Conservation (phyloP, 495 filamentous ascomycete genomes). For the Aspergillus carlsbadensis region DNA sequence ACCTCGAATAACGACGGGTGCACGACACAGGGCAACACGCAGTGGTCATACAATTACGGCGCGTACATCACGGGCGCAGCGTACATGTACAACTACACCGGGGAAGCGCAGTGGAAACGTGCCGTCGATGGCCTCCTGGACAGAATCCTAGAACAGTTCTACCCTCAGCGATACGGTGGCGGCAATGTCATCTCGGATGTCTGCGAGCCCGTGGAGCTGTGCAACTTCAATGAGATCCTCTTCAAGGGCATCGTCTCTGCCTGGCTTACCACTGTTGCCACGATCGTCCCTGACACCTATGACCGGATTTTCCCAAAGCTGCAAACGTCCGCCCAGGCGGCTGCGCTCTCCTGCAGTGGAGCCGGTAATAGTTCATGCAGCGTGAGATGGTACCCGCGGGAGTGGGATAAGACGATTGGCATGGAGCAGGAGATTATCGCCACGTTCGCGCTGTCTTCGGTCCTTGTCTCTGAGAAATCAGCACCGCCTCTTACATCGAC, state of each 20-base stretch:
- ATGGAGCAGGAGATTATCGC: constrained; percentile 54
- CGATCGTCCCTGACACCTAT: constrained; percentile 62
- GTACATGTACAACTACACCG: constrained; percentile 68
- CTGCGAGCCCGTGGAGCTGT: constrained; percentile 62
- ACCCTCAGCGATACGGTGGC: constrained; percentile 46
- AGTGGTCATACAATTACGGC: constrained; percentile 71
- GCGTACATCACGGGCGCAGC: constrained; percentile 67
- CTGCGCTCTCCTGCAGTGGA: constrained; percentile 64
- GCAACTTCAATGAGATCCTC: constrained; percentile 70
- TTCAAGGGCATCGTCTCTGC: constrained; percentile 79
- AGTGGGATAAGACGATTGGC: constrained; percentile 63
- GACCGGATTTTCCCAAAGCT: constrained; percentile 64
- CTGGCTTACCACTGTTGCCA: constrained; percentile 71
- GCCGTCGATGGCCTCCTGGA: constrained; percentile 57
- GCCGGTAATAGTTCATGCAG: constrained; percentile 68
- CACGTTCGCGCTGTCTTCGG: constrained; percentile 51
- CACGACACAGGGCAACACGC: constrained; percentile 49
- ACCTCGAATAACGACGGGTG: constrained; percentile 52
- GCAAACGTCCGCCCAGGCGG: constrained; percentile 62
- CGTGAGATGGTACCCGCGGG: constrained; percentile 61
- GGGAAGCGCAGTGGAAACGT: constrained; percentile 51
- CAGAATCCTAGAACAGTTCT: constrained; percentile 55
- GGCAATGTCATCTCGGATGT: constrained; percentile 64
- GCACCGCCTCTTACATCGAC: constrained; percentile 32
- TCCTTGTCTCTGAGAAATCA: constrained; percentile 10